These are phyloP conservation scores for Tolypocladium pustulatum DNA, from an alignment of 2,329 filamentous ascomycete species.

Conservation along the genomic window DNA sequence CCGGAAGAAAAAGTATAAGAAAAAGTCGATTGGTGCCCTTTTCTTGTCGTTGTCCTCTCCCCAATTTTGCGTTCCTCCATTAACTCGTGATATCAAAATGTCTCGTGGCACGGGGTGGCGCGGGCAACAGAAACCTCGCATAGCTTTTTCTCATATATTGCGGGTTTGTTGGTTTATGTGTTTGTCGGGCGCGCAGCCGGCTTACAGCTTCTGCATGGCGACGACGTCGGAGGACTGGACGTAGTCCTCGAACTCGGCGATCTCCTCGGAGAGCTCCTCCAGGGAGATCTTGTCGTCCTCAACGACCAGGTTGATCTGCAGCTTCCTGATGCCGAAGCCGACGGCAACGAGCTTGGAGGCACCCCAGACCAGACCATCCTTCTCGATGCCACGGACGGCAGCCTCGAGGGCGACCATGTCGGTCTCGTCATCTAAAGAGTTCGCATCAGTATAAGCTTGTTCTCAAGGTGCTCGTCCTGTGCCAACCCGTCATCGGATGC, in stretches of 20 bases:
- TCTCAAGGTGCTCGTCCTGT: background rate
- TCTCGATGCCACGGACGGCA: conserved; percentile 71
- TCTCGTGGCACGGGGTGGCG: conserved; percentile 1
- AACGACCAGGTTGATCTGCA: conserved; percentile 95
- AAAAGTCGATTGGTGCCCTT: background rate
- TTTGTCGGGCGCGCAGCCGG: background rate
- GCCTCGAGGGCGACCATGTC: conserved; percentile 75
- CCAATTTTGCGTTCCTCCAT: background rate
- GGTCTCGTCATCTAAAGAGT: conserved; percentile 71
- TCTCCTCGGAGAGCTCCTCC: conserved; percentile 77
- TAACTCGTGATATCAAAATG: conserved; percentile 1
- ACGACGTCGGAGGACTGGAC: conserved; percentile 89
- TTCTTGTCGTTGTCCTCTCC: background rate
- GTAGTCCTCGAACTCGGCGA: conserved; percentile 77
- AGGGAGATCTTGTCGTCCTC: conserved; percentile 94
- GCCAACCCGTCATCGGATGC: background rate
- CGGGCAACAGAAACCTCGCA: background rate
- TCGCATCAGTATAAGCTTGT: background rate
- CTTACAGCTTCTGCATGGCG: conserved; percentile 89
- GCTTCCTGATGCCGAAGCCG: conserved; percentile 97
- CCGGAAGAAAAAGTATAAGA: background rate
- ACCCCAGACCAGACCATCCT: conserved; percentile 96
- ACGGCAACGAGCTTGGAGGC: conserved; percentile 78
- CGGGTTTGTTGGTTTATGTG: background rate
- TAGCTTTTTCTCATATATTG: background rate